These are phyloP conservation scores for Huntiella decipiens DNA, from an alignment of 2,329 filamentous ascomycete species.

Conservation along the genomic window DNA sequence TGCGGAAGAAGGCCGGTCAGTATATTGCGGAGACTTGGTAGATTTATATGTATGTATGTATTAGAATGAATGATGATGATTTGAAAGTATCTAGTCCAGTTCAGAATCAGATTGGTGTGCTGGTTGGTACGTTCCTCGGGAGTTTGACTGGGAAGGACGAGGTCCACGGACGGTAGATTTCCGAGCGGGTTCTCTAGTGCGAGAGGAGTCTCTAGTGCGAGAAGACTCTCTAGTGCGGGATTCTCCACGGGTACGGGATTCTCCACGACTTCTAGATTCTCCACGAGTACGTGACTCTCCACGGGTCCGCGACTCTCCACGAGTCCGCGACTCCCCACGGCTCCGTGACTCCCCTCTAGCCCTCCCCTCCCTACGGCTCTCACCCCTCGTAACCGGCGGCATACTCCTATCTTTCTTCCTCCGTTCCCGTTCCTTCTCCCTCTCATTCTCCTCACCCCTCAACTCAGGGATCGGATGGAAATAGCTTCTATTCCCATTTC, in stretches of 20 bases:
- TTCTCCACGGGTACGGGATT: slow-evolving; percentile 1
- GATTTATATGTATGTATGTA: slow-evolving; percentile 2
- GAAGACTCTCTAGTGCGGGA: neutral
- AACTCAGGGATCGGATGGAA: slow-evolving; percentile 35
- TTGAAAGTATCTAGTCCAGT: too few species aligned
- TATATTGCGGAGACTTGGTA: slow-evolving; percentile 77
- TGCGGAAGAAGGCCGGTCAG: slow-evolving; percentile 82
- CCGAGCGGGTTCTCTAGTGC: too few species aligned
- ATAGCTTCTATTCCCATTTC: slow-evolving; percentile 39
- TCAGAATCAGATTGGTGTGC: too few species aligned
- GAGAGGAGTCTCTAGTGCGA: neutral
- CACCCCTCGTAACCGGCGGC: slow-evolving; percentile 13
- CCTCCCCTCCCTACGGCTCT: slow-evolving; percentile 13
- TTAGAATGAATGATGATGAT: neutral
- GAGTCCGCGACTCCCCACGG: slow-evolving; percentile 4
- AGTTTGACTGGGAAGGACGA: too few species aligned
- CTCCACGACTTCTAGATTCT: neutral
- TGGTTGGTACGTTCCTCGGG: too few species aligned
- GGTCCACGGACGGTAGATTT: too few species aligned
- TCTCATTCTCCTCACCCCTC: slow-evolving; percentile 9
- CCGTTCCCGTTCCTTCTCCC: too few species aligned
- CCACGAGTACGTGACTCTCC: slow-evolving; percentile 1
- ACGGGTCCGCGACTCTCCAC: slow-evolving; percentile 4
- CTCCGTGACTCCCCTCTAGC: slow-evolving; percentile 4
- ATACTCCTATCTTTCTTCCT: slow-evolving; percentile 12